Conservation (phyloP, 1,284 basidiomycete species). For the Tilletia caries region DNA sequence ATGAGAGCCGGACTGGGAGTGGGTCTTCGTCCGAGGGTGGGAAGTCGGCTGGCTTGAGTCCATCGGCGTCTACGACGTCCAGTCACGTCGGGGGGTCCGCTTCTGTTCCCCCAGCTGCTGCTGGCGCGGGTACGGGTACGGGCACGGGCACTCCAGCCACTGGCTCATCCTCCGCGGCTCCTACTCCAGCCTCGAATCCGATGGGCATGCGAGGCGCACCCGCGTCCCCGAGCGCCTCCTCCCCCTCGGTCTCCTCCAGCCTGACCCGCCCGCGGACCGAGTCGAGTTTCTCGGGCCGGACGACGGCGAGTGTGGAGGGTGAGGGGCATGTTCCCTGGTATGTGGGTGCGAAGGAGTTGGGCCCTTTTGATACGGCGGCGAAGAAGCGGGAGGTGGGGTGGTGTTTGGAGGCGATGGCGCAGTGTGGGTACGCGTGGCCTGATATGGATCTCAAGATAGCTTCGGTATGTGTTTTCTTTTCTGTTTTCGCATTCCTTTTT, state of each 20-base stretch:
- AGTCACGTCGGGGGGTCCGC: too few relatives aligned
- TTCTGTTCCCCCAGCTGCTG: too few relatives aligned
- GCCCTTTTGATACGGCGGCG: slow-evolving; percentile 37
- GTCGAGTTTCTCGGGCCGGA: background rate
- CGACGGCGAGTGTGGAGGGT: slow-evolving; percentile 15
- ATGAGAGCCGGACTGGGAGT: too few relatives aligned
- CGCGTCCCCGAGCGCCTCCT: background rate
- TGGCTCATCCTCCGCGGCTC: background rate
- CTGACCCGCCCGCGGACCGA: background rate
- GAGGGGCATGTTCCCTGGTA: slow-evolving; percentile 12
- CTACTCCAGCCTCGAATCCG: background rate
- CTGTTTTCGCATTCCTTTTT: too few relatives aligned
- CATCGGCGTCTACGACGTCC: background rate
- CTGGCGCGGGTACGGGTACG: too few relatives aligned
- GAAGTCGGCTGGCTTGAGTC: background rate
- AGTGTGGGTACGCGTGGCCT: slow-evolving; percentile 47
- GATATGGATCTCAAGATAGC: slow-evolving; percentile 40
- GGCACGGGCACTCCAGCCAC: background rate
- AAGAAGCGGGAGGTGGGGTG: slow-evolving; percentile 41
- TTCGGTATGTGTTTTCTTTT: background rate
- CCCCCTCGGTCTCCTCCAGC: background rate
- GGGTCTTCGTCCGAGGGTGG: background rate
- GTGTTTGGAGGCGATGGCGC: slow-evolving; percentile 40
- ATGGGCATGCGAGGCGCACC: background rate
- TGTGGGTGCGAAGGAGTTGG: slow-evolving; percentile 27